Evolutionary conservation across 129 eudicot species (phyloP), one percentile per base, ranked within the genome.

Genomic region (Helichrysum umbraculigerum): DNA sequence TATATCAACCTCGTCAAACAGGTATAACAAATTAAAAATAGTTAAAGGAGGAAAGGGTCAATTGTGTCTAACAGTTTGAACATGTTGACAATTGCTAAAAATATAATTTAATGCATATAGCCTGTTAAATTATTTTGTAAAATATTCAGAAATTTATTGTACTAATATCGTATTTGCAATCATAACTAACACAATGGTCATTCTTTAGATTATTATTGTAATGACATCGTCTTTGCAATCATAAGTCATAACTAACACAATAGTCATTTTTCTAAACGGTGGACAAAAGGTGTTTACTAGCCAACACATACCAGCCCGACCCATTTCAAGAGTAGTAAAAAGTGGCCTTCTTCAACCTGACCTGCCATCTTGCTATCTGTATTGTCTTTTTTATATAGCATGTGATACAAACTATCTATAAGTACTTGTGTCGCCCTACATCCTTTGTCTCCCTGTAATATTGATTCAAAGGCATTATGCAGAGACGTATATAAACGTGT

Each of bases 401-500:
- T 61, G 15, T 22, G 37, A 61, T 61, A 28, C 66, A 61, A 61
- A 61, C 17, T 20, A 16, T 47, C 9, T n/a, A 42, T 9, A 42
- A 47, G 25, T 9, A 67, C 33, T 22, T 47, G 4, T 30, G 62
- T 16, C 19, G 16, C 41, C 41, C 56, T 5, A 2, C 28, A 33
- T 37, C 44, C 4, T 30, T 7, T 37, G 5, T 33, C 1, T 37
- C 4, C 1, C 12, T 10, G 15, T 59, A 25, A 10, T 61, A 60
- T 68, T 58, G 34, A 73, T 15, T 25, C 34, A 35, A 35, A 54
- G n/a, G 60, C 44, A 8, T 68, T 41, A 65, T 77, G 78, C 76
- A 85, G 85, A 69, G 81, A 81, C 32, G 34, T 81, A 32, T 37
- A 60, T 69, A 78, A 78, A 71, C 78, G 75, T 37, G 67, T 74